Evolutionary conservation across 768 basidiomycete species (phyloP), one percentile per base, ranked within the genome.

Genomic region (Boletus vermiculosoides): DNA sequence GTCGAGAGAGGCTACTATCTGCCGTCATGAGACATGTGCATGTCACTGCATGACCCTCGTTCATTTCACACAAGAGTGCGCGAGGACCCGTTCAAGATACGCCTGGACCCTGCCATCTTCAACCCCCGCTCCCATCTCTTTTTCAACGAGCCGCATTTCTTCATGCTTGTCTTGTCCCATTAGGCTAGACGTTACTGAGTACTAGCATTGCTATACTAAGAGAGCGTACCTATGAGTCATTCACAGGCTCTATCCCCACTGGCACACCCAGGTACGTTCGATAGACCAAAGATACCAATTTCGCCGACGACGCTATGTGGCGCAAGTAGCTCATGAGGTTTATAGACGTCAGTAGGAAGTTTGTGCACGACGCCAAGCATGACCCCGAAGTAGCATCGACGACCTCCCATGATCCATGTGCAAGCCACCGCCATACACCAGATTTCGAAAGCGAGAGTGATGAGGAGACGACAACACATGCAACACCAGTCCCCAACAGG

Each of bases 371-470:
- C 5, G 20, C 55, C 58, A 68, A 68, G 50, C 44, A 44, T 8
- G 44, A 44, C 6, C 25, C 22, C 6, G 20, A 54, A 11, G 50
- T 36, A 18, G 6, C 45, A 1, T 55, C 54, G 5, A 58, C 36
- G 13, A 23, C 52, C 15, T 48, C 55, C 10, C 55, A 33, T 31
- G 40, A 52, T 30, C 42, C 50, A 12, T 31, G 23, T 20, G 13
- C 64, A 50, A 51, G 36, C 53, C 31, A 39, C 18, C 42, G 31
- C 39, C 52, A 36, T 9, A 22, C 57, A 4, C 58, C 52, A 2
- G 45, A 57, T 18, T 34, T 50, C 55, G 53, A 62, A 20, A 58
- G 50, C 39, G 72, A 65, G 36, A 60, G 50, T 5, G 57, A 50
- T 10, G 59, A 58, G 33, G 62, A 58, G 30, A 46, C 47, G 36